Conservation (phyloP, 768 basidiomycete species). For the Agaricus subrufescens region DNA sequence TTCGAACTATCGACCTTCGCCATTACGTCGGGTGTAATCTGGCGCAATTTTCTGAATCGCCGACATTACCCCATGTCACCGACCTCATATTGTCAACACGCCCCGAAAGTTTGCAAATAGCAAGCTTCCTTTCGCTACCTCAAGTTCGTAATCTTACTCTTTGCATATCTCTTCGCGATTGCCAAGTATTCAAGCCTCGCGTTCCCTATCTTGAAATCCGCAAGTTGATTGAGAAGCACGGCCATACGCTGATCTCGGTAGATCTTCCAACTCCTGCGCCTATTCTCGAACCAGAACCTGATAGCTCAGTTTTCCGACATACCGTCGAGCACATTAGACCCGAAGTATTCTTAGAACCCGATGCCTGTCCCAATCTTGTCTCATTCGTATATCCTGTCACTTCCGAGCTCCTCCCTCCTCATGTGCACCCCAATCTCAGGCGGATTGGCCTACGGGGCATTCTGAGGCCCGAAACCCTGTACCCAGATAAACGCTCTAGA, state of each 20-base stretch:
- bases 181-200: conserved; percentile 24
- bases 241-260: conserved; percentile 30
- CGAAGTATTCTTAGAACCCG: conserved; percentile 36
- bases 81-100: conserved; percentile 39
- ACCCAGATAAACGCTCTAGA: conserved; percentile 33
- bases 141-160: conserved; percentile 34
- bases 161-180: conserved; percentile 3
- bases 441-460: conserved; percentile 44
- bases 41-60: conserved; percentile 13
- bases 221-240: conserved; percentile 38
- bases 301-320: conserved; percentile 19
- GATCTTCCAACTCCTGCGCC: conserved; percentile 34
- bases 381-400: conserved; percentile 37
- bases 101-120: conserved; percentile 30
- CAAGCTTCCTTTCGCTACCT: conserved; percentile 36
- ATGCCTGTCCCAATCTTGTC: conserved; percentile 40
- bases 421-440: conserved; percentile 32
- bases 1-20: conserved; percentile 44
- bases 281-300: conserved; percentile 29
- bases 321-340: conserved; percentile 31
- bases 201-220: conserved; percentile 22
- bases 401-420: conserved; percentile 24
- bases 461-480: conserved; percentile 32
- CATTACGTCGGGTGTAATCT: conserved; percentile 28
- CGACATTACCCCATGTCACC: conserved; percentile 36